Conservation (phyloP, 441 rosid genomes). For the Gossypium davidsonii region DNA sequence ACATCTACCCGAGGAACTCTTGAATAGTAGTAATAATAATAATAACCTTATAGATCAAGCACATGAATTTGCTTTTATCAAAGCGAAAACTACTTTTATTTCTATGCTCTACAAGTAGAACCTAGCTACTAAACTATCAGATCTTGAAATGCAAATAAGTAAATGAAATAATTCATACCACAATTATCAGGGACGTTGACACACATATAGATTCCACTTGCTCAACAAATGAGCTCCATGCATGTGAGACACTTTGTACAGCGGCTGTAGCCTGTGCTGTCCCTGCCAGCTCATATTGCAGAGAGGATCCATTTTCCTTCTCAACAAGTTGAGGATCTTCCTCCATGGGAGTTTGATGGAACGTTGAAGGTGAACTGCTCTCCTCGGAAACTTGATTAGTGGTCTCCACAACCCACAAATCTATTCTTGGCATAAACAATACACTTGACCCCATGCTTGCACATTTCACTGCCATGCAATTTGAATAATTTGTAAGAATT, state of each 20-base stretch:
- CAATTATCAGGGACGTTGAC: constrained; percentile 72
- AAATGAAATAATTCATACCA: constrained; percentile 45
- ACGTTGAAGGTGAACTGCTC: constrained; percentile 21
- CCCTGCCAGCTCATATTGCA: constrained; percentile 21
- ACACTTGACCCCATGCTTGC: constrained; percentile 56
- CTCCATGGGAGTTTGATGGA: constrained; percentile 17
- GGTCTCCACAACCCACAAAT: constrained; percentile 84
- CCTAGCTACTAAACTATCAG: not conserved
- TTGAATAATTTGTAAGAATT: constrained; percentile 19
- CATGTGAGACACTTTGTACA: constrained; percentile 45
- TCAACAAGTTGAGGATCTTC: constrained; percentile 27
- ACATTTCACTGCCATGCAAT: constrained; percentile 72
- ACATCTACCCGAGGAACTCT: not conserved
- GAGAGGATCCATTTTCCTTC: constrained; percentile 17
- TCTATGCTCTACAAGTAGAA: not conserved
- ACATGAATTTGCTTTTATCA: not conserved
- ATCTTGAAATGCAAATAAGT: not conserved
- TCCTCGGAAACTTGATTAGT: constrained; percentile 29
- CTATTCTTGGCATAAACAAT: constrained; percentile 88
- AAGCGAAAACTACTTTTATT: not conserved
- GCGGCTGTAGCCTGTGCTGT: constrained; percentile 19
- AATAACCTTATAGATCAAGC: not conserved
- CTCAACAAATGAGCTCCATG: constrained; percentile 84
- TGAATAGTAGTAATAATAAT: too few species aligned
- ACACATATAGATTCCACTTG: constrained; percentile 74